Evolutionary conservation across 2,329 filamentous ascomycete genomes (phyloP).

Genomic region (Xylaria sp.): DNA sequence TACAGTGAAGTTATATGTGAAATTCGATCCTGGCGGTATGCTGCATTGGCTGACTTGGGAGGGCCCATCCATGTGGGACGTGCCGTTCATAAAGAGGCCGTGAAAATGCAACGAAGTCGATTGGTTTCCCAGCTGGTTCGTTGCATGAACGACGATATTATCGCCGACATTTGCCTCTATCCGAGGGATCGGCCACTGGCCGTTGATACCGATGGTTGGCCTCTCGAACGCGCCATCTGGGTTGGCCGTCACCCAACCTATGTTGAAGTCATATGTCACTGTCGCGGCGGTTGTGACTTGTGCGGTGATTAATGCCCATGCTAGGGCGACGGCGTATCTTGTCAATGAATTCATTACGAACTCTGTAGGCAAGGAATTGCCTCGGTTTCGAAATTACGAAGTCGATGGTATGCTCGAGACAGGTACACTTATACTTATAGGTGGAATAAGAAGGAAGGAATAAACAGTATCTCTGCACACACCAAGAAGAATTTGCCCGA

Average conservation of each 20-base stretch:
- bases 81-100: conserved; percentile 75
- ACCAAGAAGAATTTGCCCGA: neutral
- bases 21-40: conserved; percentile 71
- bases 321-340: conserved; percentile 31
- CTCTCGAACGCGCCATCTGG: conserved; percentile 75
- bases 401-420: neutral
- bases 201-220: conserved; percentile 81
- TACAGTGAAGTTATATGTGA: conserved; percentile 77
- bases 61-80: conserved; percentile 77
- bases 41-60: conserved; percentile 73
- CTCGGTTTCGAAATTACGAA: neutral
- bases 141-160: conserved; percentile 66
- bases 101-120: conserved; percentile 76
- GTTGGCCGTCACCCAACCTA: conserved; percentile 77
- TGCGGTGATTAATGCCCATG: conserved; percentile 37
- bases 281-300: conserved; percentile 56
- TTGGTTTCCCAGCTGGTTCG: conserved; percentile 71
- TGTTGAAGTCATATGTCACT: conserved; percentile 72
- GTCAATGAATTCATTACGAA: conserved; percentile 38
- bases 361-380: conserved; percentile 13
- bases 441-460: neutral
- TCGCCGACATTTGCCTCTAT: conserved; percentile 74
- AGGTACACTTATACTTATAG: neutral
- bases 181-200: conserved; percentile 76
- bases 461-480: neutral